Evolutionary conservation across 1,139 yeast genomes (phyloP).

Genomic region (Yamadazyma dendronema): DNA sequence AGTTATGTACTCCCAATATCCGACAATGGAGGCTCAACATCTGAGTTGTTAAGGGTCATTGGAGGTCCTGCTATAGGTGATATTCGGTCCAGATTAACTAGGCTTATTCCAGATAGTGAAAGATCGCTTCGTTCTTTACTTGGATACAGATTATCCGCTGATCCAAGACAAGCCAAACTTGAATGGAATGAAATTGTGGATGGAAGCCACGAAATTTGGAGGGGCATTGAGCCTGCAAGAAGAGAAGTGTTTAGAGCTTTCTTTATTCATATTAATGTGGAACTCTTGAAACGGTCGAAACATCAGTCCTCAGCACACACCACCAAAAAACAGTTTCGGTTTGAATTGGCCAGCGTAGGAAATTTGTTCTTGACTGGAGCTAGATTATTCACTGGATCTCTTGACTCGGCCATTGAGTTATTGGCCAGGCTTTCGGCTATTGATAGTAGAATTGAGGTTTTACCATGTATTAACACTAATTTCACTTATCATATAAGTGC

Average conservation of each 20-base stretch:
- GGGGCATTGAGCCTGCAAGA: constrained; percentile 55
- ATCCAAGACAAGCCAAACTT: constrained; percentile 50
- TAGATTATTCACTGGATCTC: constrained; percentile 75
- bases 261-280: constrained; percentile 75
- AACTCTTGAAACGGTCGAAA: constrained; percentile 67
- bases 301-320: constrained; percentile 34
- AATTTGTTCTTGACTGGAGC: constrained; percentile 83
- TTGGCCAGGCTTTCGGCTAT: constrained; percentile 67
- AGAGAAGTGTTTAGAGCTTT: constrained; percentile 77
- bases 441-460: constrained; percentile 51
- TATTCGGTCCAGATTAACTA: constrained; percentile 74
- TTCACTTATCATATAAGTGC: constrained; percentile 89
- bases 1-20: constrained; percentile 78
- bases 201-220: constrained; percentile 76
- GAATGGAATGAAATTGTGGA: constrained; percentile 83
- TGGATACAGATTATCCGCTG: constrained; percentile 59
- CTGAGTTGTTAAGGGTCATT: constrained; percentile 81
- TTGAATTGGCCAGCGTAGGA: constrained; percentile 80
- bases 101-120: constrained; percentile 58
- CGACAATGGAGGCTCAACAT: constrained; percentile 94
- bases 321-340: constrained; percentile 54
- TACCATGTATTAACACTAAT: constrained; percentile 83
- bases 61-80: constrained; percentile 98
- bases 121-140: constrained; percentile 48
- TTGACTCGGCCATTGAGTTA: constrained; percentile 81